Percentiles rank a stretch among this genome's conserved stretches.
These are phyloP conservation scores for Sclerotinia spermophila DNA, from an alignment of 2,329 filamentous ascomycete species.

Conservation along the genomic window DNA sequence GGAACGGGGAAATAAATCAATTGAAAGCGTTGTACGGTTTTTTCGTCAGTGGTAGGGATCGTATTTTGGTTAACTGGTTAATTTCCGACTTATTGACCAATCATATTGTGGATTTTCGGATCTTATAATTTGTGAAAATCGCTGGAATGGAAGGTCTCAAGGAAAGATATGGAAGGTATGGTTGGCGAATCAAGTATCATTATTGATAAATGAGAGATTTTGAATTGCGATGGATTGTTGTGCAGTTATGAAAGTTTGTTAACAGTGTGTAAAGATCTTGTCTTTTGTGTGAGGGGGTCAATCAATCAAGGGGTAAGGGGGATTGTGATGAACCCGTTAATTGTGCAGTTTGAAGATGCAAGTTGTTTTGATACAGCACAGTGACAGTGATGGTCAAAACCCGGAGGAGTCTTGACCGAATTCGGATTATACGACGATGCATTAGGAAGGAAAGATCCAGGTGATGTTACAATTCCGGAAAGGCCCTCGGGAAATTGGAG, in stretches of 20 bases:
- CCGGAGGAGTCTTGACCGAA: neutral
- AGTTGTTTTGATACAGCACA: neutral
- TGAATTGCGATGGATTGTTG: neutral
- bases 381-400: neutral
- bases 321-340: neutral
- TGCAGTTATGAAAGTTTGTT: neutral
- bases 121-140: neutral
- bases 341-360: neutral
- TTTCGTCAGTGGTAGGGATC: conserved; percentile 3
- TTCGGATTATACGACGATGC: neutral
- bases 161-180: neutral
- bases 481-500: neutral
- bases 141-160: neutral
- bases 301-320: conserved; percentile 6
- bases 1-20: neutral
- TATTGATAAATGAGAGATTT: conserved; percentile 3
- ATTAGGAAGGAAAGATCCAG: conserved; percentile 8
- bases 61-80: neutral
- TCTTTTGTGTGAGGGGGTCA: neutral
- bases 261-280: neutral
- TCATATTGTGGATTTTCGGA: neutral
- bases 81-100: conserved; percentile 11
- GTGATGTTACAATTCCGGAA: neutral
- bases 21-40: neutral
- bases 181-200: neutral